phyloP scores from a whole-genome alignment of 306 rosid species.

The Luffa acutangula region DNA sequence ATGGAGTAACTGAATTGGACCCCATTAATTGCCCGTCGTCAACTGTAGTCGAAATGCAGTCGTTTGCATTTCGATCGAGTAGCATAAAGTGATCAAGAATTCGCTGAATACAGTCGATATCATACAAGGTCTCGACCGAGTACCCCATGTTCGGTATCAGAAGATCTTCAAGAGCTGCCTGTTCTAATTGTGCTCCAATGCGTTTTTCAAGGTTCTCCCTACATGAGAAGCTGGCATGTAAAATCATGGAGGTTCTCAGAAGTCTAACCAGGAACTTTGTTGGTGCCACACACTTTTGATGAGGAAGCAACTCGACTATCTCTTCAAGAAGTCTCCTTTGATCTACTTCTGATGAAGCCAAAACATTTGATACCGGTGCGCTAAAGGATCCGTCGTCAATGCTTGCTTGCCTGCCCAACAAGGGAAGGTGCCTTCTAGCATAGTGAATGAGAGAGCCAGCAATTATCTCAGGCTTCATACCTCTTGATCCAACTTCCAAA shows the following conservation, averaged over 20 bases:
- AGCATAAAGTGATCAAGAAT: conserved; percentile 81
- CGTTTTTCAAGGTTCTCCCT: conserved; percentile 49
- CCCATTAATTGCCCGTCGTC: conserved; percentile 47
- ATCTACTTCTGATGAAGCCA: conserved; percentile 38
- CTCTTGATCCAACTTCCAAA: conserved; percentile 38
- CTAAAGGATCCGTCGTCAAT: conserved; percentile 28
- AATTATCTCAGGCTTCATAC: conserved; percentile 49
- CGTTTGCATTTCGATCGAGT: conserved; percentile 30
- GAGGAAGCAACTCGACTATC: conserved; percentile 55
- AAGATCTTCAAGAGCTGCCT: conserved; percentile 67
- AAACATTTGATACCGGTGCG: conserved; percentile 22
- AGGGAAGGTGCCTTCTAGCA: conserved; percentile 54
- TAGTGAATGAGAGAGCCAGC: conserved; percentile 62
- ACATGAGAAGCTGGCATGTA: conserved; percentile 49
- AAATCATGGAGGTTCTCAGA: conserved; percentile 54
- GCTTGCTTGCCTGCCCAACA: conserved; percentile 45
- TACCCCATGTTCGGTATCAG: conserved; percentile 70
- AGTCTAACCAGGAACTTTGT: conserved; percentile 58
- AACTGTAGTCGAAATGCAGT: conserved; percentile 28
- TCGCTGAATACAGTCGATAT: conserved; percentile 73
- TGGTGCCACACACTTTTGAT: conserved; percentile 43
- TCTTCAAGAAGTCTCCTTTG: conserved; percentile 73
- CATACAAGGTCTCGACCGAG: conserved; percentile 77
- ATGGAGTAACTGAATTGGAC: conserved; percentile 34
- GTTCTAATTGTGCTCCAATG: conserved; percentile 65